Evolutionary conservation across 2,329 filamentous ascomycete genomes (phyloP), one percentile per base, ranked within the genome.

Genomic region (Talaromyces marneffei): DNA sequence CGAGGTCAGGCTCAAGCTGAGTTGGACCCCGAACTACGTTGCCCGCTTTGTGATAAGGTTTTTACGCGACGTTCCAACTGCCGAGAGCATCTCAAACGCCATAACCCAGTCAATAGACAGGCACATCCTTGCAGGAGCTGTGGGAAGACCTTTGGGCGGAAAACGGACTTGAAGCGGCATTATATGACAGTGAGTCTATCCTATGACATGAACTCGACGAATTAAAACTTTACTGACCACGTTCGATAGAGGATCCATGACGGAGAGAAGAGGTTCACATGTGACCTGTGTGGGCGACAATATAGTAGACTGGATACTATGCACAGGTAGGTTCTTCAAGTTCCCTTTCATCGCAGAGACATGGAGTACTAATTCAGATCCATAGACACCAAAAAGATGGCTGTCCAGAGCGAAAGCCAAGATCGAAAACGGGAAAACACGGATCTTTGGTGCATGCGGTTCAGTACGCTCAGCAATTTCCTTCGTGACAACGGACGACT

Each of bases 41-140:
- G 92, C 71, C 82, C 86, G 62, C 80, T 86, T 1, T 96, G 92
- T 70, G 87, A 87, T 6, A 90, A 88, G 72, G 83, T 88, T 16
- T 96, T 96, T 72, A 90, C 90, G 66, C 82, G 92, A 64, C 88
- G 85, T 68, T 95, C 93, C 78, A 96, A 96, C 75, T 91, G 87
- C 77, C 92, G 90, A 70, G 89, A 91, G 31, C 92, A 96, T 72
- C 83, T 92, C 82, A 88, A 92, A 70, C 92, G 87, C 0, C 92
- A 96, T 70, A 86, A 94, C 70, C 86, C 90, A 14, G 82, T 84
- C 62, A 82, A 88, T 61, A 84, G 85, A 68, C 90, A 89, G 68
- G 86, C 87, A 0, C 88, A 91, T 69, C 80, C 82, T 1, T 96
- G 92, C 74, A 74, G 80, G 2, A 83, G 82, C 57, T 96, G 92